These are phyloP conservation scores for Hyphodiscus sp. DNA, from an alignment of 2,329 filamentous ascomycete genomes.

Conservation along the genomic window DNA sequence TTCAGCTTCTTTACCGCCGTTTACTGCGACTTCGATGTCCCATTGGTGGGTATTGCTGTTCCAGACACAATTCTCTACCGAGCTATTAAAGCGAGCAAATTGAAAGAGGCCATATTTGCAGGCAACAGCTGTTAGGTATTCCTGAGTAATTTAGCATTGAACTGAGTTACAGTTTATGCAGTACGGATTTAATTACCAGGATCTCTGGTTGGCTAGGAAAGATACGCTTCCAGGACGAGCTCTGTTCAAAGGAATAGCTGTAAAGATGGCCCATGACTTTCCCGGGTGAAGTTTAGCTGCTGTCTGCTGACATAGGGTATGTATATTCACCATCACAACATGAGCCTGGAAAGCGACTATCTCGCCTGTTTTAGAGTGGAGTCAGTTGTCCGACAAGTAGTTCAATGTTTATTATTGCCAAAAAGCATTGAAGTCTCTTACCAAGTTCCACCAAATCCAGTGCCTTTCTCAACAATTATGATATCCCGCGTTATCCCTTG, in stretches of 20 bases:
- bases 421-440: too few species aligned
- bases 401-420: conserved; percentile 51
- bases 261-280: conserved; percentile 45
- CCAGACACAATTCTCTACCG: conserved; percentile 47
- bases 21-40: conserved; percentile 42
- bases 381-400: conserved; percentile 40
- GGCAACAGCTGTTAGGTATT: conserved; percentile 46
- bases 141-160: too few species aligned
- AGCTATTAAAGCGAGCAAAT: conserved; percentile 51
- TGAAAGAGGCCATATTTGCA: conserved; percentile 47
- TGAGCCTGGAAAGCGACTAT: too few species aligned
- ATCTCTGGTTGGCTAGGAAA: conserved; percentile 57
- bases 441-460: conserved; percentile 41
- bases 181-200: too few species aligned
- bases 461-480: conserved; percentile 36
- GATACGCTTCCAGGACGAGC: conserved; percentile 48
- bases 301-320: too few species aligned
- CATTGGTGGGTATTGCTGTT: conserved; percentile 45
- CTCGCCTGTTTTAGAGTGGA: too few species aligned
- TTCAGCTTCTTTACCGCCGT: conserved; percentile 48
- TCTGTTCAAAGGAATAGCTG: conserved; percentile 53
- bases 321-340: too few species aligned
- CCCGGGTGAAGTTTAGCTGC: not conserved
- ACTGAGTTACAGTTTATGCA: too few species aligned
- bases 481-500: conserved; percentile 39